These are phyloP conservation scores for Lodderomyces oxycetoniae DNA, from an alignment of 1,139 yeast genomes.

Conservation along the genomic window DNA sequence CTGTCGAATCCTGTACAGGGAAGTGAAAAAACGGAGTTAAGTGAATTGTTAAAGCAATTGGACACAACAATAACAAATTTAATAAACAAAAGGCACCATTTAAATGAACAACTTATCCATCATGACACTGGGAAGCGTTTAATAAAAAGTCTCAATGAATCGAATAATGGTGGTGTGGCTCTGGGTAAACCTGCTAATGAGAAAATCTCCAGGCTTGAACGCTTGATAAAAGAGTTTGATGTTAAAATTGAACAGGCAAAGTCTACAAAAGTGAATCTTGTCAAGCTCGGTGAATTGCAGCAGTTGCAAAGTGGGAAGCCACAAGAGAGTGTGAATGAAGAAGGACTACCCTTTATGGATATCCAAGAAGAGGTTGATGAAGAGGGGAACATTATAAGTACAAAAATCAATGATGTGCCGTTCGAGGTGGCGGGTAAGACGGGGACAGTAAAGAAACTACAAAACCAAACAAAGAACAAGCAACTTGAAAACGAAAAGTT, in stretches of 20 bases:
- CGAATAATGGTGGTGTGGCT: background rate
- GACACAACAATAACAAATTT: slow-evolving; percentile 4
- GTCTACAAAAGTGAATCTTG: slow-evolving; percentile 29
- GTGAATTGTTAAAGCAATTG: slow-evolving; percentile 4
- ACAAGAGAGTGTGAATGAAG: slow-evolving; percentile 25
- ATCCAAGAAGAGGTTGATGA: slow-evolving; percentile 84
- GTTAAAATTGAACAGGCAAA: slow-evolving; percentile 43
- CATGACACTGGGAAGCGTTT: background rate
- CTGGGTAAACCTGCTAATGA: background rate
- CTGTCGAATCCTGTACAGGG: no score
- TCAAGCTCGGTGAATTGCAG: slow-evolving; percentile 21
- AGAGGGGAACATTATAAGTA: slow-evolving; percentile 56
- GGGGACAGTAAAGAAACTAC: background rate
- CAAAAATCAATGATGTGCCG: slow-evolving; percentile 26
- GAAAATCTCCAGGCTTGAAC: slow-evolving; percentile 32
- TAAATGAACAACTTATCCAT: slow-evolving; percentile 1
- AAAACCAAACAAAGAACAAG: background rate
- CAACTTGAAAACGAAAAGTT: background rate
- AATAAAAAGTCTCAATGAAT: no score
- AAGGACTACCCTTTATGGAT: slow-evolving; percentile 64
- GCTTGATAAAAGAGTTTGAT: slow-evolving; percentile 35
- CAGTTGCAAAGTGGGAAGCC: slow-evolving; percentile 4
- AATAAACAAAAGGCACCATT: slow-evolving; percentile 3
- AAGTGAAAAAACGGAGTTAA: slow-evolving; percentile 4
- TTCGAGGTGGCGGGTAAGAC: background rate